Percentiles rank a stretch among this genome's conserved stretches.
Conservation (phyloP, 2,329 filamentous ascomycete genomes). For the Trichoderma sp. region DNA sequence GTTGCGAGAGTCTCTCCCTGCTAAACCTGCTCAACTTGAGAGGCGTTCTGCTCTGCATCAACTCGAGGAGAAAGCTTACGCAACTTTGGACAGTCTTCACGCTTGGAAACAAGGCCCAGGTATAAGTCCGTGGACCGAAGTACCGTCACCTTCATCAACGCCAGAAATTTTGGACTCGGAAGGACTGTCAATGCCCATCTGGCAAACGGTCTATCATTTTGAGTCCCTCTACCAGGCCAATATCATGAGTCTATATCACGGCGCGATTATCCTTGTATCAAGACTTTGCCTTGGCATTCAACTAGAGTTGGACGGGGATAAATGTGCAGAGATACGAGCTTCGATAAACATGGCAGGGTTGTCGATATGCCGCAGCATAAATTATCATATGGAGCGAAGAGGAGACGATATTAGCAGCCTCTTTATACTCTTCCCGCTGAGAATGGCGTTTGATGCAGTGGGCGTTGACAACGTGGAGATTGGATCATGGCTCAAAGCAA, state of each 20-base stretch:
- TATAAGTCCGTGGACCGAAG: not conserved
- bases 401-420: not conserved
- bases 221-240: not conserved
- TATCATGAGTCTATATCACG: not conserved
- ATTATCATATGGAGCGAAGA: not conserved
- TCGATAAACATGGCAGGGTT: not conserved
- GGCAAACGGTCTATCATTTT: not conserved
- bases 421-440: not conserved
- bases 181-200: not conserved
- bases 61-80: not conserved
- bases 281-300: not conserved
- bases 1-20: not conserved
- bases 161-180: not conserved
- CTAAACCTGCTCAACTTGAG: not conserved
- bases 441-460: not conserved
- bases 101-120: not conserved
- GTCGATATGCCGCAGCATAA: not conserved
- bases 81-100: not conserved
- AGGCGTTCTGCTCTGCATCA: not conserved
- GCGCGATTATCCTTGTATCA: not conserved
- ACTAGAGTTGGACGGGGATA: not conserved
- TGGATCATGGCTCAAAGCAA: not conserved
- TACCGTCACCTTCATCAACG: not conserved
- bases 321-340: not conserved
- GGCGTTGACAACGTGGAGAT: not conserved